These are phyloP conservation scores for Trichoderma breve DNA, from an alignment of 2,329 filamentous ascomycete genomes.

Conservation along the genomic window DNA sequence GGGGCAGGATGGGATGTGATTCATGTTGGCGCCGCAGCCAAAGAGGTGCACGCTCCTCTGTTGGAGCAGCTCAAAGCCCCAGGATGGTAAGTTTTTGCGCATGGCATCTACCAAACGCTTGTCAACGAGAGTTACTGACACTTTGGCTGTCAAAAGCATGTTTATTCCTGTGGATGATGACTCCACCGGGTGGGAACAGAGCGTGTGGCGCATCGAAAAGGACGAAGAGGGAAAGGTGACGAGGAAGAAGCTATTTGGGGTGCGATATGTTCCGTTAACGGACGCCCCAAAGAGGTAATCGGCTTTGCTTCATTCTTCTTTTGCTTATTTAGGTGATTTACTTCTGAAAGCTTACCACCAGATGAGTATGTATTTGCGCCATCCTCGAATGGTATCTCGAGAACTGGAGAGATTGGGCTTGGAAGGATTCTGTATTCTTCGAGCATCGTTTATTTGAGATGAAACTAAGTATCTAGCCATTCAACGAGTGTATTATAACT, in stretches of 20 bases:
- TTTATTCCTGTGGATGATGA: slow-evolving; percentile 73
- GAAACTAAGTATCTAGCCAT: background rate
- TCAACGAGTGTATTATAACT: background rate
- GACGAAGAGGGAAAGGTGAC: slow-evolving; percentile 60
- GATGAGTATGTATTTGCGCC: background rate
- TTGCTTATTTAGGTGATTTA: background rate
- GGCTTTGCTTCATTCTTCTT: background rate
- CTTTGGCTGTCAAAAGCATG: slow-evolving; percentile 44
- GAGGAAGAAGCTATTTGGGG: slow-evolving; percentile 64
- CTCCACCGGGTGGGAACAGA: slow-evolving; percentile 49
- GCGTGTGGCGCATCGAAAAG: slow-evolving; percentile 75
- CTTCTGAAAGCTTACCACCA: background rate
- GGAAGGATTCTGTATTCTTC: background rate
- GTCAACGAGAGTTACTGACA: background rate
- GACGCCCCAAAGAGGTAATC: slow-evolving; percentile 53
- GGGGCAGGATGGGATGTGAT: slow-evolving; percentile 80
- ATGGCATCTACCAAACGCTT: background rate
- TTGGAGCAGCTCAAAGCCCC: slow-evolving; percentile 76
- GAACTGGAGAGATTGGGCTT: background rate
- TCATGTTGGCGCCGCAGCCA: slow-evolving; percentile 87
- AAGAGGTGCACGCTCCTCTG: slow-evolving; percentile 67
- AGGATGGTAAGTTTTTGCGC: slow-evolving; percentile 52
- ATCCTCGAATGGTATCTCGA: background rate
- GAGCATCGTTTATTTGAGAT: background rate
- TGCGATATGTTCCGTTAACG: slow-evolving; percentile 75